Evolutionary conservation across 345 rosid species (phyloP).

Genomic region (Euphorbia pulcherrima): DNA sequence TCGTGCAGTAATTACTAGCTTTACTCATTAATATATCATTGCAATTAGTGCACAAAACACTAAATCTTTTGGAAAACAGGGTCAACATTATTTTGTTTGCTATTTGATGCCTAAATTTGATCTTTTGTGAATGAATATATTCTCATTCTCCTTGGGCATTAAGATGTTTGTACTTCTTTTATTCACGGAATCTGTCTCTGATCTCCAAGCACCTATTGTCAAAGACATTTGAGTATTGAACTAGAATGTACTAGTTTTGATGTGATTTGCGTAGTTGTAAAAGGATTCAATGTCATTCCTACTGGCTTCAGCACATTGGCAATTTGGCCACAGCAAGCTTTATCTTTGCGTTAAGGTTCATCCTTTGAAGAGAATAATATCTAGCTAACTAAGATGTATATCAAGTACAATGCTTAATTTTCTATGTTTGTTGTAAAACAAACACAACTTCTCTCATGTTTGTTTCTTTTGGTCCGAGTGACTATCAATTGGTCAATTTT

Average conservation of each 20-base stretch:
- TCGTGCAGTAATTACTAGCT: no score
- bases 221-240: not conserved
- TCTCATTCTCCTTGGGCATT: not conserved
- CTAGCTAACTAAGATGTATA: not conserved
- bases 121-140: not conserved
- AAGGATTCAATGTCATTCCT: not conserved
- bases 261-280: not conserved
- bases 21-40: not conserved
- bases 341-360: not conserved
- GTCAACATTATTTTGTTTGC: not conserved
- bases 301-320: no score
- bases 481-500: not conserved
- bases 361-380: not conserved
- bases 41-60: not conserved
- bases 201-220: not conserved
- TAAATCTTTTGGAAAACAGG: not conserved
- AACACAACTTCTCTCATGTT: not conserved
- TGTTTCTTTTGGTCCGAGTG: not conserved
- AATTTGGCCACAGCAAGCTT: no score
- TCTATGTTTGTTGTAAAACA: not conserved
- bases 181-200: not conserved
- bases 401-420: not conserved
- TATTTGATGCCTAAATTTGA: not conserved
- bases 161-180: not conserved
- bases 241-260: not conserved